Percentiles rank a stretch among this genome's conserved stretches.
Evolutionary conservation across 2,329 filamentous ascomycete species (phyloP).

Genomic region (Westerdykella sp.): DNA sequence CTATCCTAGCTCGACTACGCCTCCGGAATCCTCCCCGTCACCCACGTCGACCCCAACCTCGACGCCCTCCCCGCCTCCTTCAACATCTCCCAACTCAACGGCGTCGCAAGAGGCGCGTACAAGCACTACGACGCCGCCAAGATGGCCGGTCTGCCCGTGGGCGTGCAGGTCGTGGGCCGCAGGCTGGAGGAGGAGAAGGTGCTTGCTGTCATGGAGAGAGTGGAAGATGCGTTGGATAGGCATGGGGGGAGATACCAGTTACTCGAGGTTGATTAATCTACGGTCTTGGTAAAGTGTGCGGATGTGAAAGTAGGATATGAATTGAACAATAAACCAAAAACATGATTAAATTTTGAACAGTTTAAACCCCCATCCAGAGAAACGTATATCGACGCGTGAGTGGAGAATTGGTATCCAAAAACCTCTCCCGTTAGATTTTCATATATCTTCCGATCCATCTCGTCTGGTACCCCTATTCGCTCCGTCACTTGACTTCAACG

Average conservation of each 20-base stretch:
- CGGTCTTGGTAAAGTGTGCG: background rate
- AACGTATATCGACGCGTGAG: too few relatives aligned
- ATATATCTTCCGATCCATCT: too few relatives aligned
- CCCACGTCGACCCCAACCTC: slow-evolving; percentile 65
- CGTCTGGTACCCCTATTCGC: too few relatives aligned
- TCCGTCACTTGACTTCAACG: too few relatives aligned
- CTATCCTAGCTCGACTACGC: slow-evolving; percentile 71
- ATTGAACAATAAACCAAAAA: too few relatives aligned
- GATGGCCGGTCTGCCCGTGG: slow-evolving; percentile 86
- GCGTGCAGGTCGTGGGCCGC: slow-evolving; percentile 74
- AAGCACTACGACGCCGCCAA: slow-evolving; percentile 73
- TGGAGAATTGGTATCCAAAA: too few relatives aligned
- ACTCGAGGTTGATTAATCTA: slow-evolving; percentile 39
- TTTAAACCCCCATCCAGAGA: too few relatives aligned
- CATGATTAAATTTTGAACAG: too few relatives aligned
- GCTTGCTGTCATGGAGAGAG: slow-evolving; percentile 67
- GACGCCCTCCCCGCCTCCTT: slow-evolving; percentile 61
- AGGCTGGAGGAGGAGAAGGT: slow-evolving; percentile 85
- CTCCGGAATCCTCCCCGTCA: slow-evolving; percentile 75
- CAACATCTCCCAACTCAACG: slow-evolving; percentile 62
- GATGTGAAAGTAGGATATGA: background rate
- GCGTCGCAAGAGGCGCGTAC: slow-evolving; percentile 75
- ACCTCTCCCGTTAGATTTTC: too few relatives aligned
- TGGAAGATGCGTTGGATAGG: slow-evolving; percentile 66
- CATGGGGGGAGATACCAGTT: slow-evolving; percentile 47